Evolutionary conservation across 2,329 filamentous ascomycete species (phyloP).

Genomic region (Thielaviopsis punctulata): DNA sequence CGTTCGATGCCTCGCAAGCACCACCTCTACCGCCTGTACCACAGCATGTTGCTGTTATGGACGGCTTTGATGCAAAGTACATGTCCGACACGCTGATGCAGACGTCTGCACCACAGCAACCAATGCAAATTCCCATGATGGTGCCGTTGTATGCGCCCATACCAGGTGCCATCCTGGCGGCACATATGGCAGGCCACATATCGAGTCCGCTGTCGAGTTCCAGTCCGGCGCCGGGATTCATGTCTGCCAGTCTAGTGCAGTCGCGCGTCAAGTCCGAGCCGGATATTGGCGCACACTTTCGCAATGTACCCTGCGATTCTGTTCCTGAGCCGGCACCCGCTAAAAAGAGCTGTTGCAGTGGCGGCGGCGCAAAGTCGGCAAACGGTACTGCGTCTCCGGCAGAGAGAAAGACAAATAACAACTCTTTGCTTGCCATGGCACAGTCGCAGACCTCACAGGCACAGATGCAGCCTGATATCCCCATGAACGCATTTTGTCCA

Average conservation of each 20-base stretch:
- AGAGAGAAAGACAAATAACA: neutral
- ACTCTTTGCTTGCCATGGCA: neutral
- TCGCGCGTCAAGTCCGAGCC: slow-evolving; percentile 4
- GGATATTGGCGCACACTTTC: slow-evolving; percentile 1
- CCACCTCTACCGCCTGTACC: neutral
- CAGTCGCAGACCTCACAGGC: slow-evolving; percentile 21
- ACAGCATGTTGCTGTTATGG: neutral
- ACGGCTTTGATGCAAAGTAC: slow-evolving; percentile 14
- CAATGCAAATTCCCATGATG: slow-evolving; percentile 10
- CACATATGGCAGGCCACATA: slow-evolving; percentile 3
- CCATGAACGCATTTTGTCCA: slow-evolving; percentile 21
- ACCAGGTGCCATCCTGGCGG: neutral
- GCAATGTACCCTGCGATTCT: neutral
- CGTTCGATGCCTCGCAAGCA: neutral
- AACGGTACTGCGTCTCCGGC: neutral
- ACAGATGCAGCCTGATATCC: slow-evolving; percentile 21
- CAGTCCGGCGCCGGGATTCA: neutral
- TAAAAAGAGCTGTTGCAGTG: slow-evolving; percentile 15
- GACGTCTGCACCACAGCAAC: slow-evolving; percentile 13
- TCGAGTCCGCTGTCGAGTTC: slow-evolving; percentile 6
- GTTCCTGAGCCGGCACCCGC: neutral
- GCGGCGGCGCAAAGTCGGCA: slow-evolving; percentile 11
- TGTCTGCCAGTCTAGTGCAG: neutral
- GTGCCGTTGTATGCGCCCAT: slow-evolving; percentile 5
- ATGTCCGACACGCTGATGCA: slow-evolving; percentile 16